phyloP scores from a whole-genome alignment of 345 rosid genomes.

The Hypericum perforatum region DNA sequence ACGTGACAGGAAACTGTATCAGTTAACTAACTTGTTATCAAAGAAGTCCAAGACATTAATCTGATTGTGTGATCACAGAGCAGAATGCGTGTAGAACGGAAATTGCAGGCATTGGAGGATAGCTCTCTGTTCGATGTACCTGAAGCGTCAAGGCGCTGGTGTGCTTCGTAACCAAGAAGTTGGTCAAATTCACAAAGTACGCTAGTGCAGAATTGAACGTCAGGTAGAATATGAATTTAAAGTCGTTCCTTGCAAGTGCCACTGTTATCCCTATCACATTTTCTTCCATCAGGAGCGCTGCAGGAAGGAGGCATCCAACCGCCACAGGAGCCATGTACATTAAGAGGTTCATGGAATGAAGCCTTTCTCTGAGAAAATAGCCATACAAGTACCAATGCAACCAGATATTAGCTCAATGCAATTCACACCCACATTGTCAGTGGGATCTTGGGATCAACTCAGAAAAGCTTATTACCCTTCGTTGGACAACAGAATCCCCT shows the following conservation, averaged over 20 bases:
- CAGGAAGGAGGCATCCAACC: conserved; percentile 28
- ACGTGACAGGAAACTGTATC: not conserved
- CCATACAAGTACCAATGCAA: not conserved
- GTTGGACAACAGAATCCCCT: conserved; percentile 38
- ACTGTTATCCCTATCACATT: conserved; percentile 33
- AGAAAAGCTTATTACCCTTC: conserved; percentile 27
- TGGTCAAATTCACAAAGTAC: conserved; percentile 35
- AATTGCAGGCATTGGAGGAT: too few relatives aligned
- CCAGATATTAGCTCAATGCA: not conserved
- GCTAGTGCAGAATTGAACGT: conserved; percentile 34
- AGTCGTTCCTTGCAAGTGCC: conserved; percentile 32
- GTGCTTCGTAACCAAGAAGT: conserved; percentile 39
- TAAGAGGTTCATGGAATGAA: conserved; percentile 42
- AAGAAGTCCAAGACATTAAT: not conserved
- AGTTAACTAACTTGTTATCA: not conserved
- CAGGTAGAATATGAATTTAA: conserved; percentile 27
- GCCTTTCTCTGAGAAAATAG: conserved; percentile 28
- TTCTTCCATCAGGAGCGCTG: conserved; percentile 24
- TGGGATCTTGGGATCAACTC: not conserved
- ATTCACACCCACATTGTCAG: not conserved
- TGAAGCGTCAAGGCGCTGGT: conserved; percentile 47
- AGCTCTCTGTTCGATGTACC: conserved; percentile 14
- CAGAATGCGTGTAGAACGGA: too few relatives aligned
- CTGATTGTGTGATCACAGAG: too few relatives aligned
- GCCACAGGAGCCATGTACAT: conserved; percentile 50